A percentile compares a stretch with the other conserved stretches of the same genome.
Evolutionary conservation across 805 yeast species (phyloP).

Genomic region (Yueomyces sp.): DNA sequence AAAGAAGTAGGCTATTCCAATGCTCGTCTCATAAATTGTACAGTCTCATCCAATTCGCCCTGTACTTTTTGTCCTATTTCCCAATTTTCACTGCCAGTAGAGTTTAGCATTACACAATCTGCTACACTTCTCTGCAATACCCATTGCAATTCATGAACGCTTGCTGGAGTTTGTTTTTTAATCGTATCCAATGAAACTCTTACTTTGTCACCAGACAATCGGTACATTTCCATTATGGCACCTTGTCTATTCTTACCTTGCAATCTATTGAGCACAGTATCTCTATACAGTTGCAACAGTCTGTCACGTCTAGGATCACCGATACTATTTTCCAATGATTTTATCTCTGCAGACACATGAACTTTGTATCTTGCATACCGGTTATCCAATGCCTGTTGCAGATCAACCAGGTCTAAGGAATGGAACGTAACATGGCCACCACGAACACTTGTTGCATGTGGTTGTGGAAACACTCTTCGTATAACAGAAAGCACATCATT

Average conservation of each 20-base stretch:
- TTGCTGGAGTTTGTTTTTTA: constrained; percentile 16
- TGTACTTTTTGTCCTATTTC: constrained; percentile 17
- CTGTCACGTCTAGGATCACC: constrained; percentile 20
- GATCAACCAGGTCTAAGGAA: background rate
- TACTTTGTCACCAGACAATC: constrained; percentile 3
- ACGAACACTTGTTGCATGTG: background rate
- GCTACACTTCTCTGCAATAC: constrained; percentile 19
- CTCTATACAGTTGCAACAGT: constrained; percentile 19
- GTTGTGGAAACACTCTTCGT: constrained; percentile 15
- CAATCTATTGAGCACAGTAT: constrained; percentile 21
- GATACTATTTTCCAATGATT: constrained; percentile 4
- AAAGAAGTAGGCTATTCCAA: constrained; percentile 8
- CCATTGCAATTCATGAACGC: constrained; percentile 21
- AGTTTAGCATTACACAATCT: constrained; percentile 17
- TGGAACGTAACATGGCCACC: background rate
- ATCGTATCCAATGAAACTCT: constrained; percentile 10
- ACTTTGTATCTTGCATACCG: constrained; percentile 1
- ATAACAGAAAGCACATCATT: constrained; percentile 20
- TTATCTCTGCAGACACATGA: constrained; percentile 6
- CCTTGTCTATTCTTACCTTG: constrained; percentile 14
- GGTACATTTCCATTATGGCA: constrained; percentile 8
- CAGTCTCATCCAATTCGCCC: constrained; percentile 21
- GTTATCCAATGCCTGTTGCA: background rate
- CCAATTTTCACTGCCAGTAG: constrained; percentile 14
- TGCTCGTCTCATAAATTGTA: constrained; percentile 24